Evolutionary conservation across 2,329 filamentous ascomycete species (phyloP).

Genomic region (Pestalotiopsis sp.): DNA sequence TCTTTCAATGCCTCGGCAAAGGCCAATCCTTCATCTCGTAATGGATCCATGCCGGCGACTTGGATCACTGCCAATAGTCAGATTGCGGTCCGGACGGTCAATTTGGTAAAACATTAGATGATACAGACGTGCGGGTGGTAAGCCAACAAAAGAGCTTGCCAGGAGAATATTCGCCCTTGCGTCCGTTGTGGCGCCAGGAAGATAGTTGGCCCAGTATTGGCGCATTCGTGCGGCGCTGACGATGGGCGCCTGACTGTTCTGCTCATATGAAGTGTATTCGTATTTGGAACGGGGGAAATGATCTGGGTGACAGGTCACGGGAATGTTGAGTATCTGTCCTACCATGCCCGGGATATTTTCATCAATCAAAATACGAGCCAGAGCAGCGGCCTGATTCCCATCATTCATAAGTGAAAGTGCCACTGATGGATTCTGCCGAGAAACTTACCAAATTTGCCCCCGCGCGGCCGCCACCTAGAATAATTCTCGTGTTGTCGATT

Average conservation of each 20-base stretch:
- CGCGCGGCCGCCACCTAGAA: slow-evolving; percentile 2
- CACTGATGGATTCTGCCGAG: not conserved
- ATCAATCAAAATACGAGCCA: not conserved
- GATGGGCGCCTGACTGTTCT: not conserved
- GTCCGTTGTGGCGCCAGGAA: not conserved
- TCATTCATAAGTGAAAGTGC: not conserved
- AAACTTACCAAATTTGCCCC: not conserved
- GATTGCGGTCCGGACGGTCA: not conserved
- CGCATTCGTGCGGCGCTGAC: slow-evolving; percentile 1
- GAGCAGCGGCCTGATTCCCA: not conserved
- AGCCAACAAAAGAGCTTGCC: not conserved
- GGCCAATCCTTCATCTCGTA: slow-evolving; percentile 3
- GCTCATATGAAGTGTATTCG: not conserved
- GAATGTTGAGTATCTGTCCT: not conserved
- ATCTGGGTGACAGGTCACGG: slow-evolving; percentile 3
- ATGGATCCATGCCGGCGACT: slow-evolving; percentile 4
- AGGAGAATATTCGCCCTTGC: not conserved
- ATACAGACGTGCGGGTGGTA: slow-evolving; percentile 1
- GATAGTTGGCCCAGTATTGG: not conserved
- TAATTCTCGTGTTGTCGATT: not conserved
- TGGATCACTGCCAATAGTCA: slow-evolving; percentile 1
- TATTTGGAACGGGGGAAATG: not conserved
- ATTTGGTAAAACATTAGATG: not conserved
- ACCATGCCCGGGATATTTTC: not conserved
- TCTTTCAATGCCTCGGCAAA: not conserved